Conservation (phyloP, 1,284 basidiomycete species). For the Ustilago cynodontis region DNA sequence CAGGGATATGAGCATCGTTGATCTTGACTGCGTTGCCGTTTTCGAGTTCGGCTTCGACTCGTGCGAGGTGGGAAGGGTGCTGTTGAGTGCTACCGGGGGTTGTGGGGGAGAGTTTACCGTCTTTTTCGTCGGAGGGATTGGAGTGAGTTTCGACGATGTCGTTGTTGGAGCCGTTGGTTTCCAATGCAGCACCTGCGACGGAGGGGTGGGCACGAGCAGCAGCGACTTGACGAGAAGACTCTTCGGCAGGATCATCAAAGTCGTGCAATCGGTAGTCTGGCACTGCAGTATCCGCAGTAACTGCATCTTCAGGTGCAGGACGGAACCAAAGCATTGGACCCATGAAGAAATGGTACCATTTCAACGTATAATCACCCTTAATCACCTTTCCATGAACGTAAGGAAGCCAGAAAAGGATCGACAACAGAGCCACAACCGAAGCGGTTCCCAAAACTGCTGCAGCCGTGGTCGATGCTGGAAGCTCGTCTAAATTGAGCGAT, state of each 20-base stretch:
- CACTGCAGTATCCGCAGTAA: constrained; percentile 41
- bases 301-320: constrained; percentile 29
- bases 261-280: constrained; percentile 41
- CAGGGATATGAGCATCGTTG: constrained; percentile 16
- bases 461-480: constrained; percentile 28
- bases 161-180: not conserved
- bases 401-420: constrained; percentile 50
- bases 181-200: constrained; percentile 25
- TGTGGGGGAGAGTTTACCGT: constrained; percentile 20
- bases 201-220: constrained; percentile 22
- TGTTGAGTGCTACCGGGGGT: not conserved
- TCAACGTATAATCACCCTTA: constrained; percentile 45
- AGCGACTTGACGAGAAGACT: constrained; percentile 1
- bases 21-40: constrained; percentile 8
- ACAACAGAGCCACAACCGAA: constrained; percentile 30
- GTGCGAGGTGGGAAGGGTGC: constrained; percentile 24
- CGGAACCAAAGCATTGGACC: constrained; percentile 48
- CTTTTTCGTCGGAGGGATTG: constrained; percentile 24
- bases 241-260: constrained; percentile 24
- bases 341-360: constrained; percentile 52
- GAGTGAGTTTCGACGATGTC: constrained; percentile 16
- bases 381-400: constrained; percentile 51
- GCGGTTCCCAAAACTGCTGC: constrained; percentile 42
- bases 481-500: constrained; percentile 45
- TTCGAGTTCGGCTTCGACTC: constrained; percentile 34